These are phyloP conservation scores for Gamsiella multidivaricata DNA, from an alignment of 192 early-diverging fungal species.

Conservation along the genomic window DNA sequence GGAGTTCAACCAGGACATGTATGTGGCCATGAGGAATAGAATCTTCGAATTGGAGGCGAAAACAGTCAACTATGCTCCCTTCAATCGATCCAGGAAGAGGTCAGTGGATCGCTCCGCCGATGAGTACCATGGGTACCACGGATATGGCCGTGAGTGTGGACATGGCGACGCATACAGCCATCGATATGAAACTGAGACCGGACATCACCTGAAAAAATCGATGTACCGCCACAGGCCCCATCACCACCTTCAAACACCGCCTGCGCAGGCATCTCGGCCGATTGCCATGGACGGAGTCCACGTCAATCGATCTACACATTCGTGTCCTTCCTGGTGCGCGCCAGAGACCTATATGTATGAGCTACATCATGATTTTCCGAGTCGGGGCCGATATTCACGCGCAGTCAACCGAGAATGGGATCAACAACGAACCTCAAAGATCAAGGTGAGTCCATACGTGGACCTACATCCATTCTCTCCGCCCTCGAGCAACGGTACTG, in stretches of 20 bases:
- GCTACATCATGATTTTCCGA: slow-evolving; percentile 1
- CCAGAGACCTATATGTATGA: slow-evolving; percentile 24
- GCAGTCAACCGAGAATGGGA: background rate
- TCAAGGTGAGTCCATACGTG: too few species aligned
- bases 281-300: background rate
- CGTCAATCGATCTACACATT: slow-evolving; percentile 3
- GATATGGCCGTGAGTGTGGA: background rate
- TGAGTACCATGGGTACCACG: slow-evolving; percentile 7
- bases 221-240: slow-evolving; percentile 1
- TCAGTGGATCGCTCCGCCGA: slow-evolving; percentile 19
- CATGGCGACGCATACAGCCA: background rate
- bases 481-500: background rate
- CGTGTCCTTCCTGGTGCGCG: slow-evolving; percentile 40
- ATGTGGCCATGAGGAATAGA: slow-evolving; percentile 43
- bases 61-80: slow-evolving; percentile 36
- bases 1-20: slow-evolving; percentile 47
- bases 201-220: slow-evolving; percentile 13
- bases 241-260: background rate
- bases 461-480: background rate
- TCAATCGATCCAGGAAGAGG: slow-evolving; percentile 26
- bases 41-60: slow-evolving; percentile 49
- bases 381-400: background rate
- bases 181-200: slow-evolving; percentile 7
- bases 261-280: background rate
- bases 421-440: too few species aligned